phyloP scores from a whole-genome alignment of 202 grass and related monocot species.

The Zizania palustris region DNA sequence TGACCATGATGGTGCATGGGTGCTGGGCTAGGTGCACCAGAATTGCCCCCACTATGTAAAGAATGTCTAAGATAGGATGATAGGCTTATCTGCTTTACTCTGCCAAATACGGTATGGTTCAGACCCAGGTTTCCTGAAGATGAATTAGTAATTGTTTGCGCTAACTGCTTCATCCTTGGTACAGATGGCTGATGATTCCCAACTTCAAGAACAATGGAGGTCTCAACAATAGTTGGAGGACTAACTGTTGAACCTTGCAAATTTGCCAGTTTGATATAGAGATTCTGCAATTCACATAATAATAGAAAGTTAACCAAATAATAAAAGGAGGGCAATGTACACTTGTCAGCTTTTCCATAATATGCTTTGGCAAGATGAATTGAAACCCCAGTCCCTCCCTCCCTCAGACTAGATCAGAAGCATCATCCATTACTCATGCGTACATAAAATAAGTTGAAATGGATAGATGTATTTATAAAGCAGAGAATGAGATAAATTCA shows the following conservation, averaged over 20 bases:
- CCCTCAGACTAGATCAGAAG: background rate
- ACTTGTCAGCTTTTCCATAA: background rate
- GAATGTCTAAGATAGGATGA: constrained; percentile 82
- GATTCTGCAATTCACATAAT: constrained; percentile 56
- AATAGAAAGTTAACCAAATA: constrained; percentile 8
- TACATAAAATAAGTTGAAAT: background rate
- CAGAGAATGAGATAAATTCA: constrained; percentile 12
- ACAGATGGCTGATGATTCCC: constrained; percentile 76
- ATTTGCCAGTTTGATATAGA: constrained; percentile 80
- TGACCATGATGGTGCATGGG: constrained; percentile 49
- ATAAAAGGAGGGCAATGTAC: background rate
- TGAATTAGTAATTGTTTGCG: constrained; percentile 74
- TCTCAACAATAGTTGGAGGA: constrained; percentile 72
- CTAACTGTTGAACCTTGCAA: constrained; percentile 70
- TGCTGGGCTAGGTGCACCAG: constrained; percentile 53
- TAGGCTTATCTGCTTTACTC: constrained; percentile 84
- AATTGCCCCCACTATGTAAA: constrained; percentile 45
- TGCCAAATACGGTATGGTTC: constrained; percentile 82
- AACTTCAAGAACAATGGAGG: constrained; percentile 70
- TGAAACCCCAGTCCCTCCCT: background rate
- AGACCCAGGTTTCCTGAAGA: constrained; percentile 83
- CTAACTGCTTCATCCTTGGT: constrained; percentile 83
- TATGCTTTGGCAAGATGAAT: background rate
- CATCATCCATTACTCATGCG: background rate
- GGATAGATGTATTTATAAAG: background rate